Base-by-base conservation (phyloP, 495 filamentous ascomycete species). In the Aspergillus asperescens region DNA sequence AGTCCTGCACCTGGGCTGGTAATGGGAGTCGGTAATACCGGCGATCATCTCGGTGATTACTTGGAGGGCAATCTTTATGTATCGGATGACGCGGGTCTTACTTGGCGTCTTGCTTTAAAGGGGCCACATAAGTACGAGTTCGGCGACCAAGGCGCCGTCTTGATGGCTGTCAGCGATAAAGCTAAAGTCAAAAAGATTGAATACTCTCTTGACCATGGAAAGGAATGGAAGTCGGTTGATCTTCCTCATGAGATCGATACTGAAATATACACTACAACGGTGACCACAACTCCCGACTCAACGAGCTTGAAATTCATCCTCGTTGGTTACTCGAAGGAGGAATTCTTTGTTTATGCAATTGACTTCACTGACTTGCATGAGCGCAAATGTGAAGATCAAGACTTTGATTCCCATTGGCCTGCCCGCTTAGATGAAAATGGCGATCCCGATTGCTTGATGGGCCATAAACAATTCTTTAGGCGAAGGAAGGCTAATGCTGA, bases 51-150 rank as follows among this genome's bases (percentile, higher is more conserved):
- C 1, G 73, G 81, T 34, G 57, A 72, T 10, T 87, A 85, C 55
- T 72, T 73, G 1, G 77, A 93, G 15, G 83, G 87, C 20, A 79
- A 88, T 62, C 78, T 95, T 2, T 98, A 82, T 58, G 80, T 96
- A 32, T 96, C 93, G 1, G 89, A 95, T 55, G 86, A 97, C 67
- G 93, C 90, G 4, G 93, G 93, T 32, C 63, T 85, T 49, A 95
- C 83, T 10, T 98, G 93, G 93, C 77, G 59, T 5, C 69, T 76
- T 56, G 88, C 83, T 1, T 76, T 84, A 5, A 72, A 90, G 18
- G 85, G 85, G n/a, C 84, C 91, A 5, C 90, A 97, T 66, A 92
- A 87, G 63, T 97, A 95, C 67, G 90, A 95, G 61, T 91, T 96
- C 67, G 93, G 92, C 24, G 90, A 95, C 55, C 82, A 92, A 57